These are phyloP conservation scores for Senna siamea DNA, from an alignment of 306 rosid species.

Conservation along the genomic window DNA sequence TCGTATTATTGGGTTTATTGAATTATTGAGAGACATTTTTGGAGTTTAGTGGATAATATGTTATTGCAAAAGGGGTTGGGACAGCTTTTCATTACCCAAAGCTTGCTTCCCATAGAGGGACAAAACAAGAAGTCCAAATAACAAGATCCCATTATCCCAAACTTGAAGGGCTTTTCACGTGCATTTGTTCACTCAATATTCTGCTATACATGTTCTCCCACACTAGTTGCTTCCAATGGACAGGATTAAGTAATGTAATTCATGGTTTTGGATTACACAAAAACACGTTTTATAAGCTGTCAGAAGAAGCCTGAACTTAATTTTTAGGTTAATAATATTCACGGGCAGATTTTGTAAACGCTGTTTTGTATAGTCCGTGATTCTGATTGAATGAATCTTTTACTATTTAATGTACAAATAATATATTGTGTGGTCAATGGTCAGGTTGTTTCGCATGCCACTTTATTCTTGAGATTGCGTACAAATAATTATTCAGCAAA, in stretches of 20 bases:
- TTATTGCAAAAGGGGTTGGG: background rate
- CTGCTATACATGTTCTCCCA: background rate
- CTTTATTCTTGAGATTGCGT: background rate
- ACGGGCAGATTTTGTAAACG: slow-evolving; percentile 3
- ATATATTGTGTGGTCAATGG: background rate
- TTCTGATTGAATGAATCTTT: slow-evolving; percentile 1
- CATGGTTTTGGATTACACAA: background rate
- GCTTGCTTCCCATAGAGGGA: slow-evolving; percentile 13
- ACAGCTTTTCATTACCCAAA: slow-evolving; percentile 2
- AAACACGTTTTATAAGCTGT: background rate
- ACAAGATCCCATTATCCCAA: background rate
- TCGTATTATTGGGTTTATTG: background rate
- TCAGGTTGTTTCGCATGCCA: background rate
- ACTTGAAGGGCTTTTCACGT: slow-evolving; percentile 24
- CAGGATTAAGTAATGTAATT: background rate
- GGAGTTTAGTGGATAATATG: slow-evolving; percentile 1
- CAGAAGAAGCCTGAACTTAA: background rate
- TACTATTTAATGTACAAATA: background rate
- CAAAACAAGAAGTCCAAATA: background rate
- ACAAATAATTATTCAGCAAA: background rate
- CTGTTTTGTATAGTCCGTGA: slow-evolving; percentile 13
- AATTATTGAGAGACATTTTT: background rate
- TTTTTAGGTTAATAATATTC: background rate
- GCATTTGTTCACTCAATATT: background rate
- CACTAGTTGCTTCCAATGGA: background rate